Percentiles rank a stretch among this genome's conserved stretches.
These are phyloP conservation scores for Ehretia macrophylla DNA, from an alignment of 257 asterid species.

Conservation along the genomic window DNA sequence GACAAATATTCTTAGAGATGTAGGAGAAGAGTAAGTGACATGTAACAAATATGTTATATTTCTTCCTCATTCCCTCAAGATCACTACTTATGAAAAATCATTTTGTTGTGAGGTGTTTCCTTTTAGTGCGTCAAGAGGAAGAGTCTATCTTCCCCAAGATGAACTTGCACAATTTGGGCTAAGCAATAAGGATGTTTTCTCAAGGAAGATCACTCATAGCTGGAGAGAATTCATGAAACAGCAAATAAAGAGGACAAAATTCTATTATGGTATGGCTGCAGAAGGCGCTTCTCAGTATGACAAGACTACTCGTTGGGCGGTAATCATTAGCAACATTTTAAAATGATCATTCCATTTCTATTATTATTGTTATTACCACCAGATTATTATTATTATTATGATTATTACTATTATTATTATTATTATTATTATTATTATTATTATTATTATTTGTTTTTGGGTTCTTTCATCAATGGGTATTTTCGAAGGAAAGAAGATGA, in stretches of 20 bases:
- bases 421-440: too few species aligned
- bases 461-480: too few species aligned
- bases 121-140: conserved; percentile 66
- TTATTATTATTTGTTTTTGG: too few species aligned
- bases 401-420: too few species aligned
- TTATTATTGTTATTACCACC: too few species aligned
- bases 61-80: too few species aligned
- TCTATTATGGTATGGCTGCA: conserved; percentile 62
- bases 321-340: conserved; percentile 13
- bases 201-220: conserved; percentile 48
- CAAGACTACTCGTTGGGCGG: conserved; percentile 90
- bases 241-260: conserved; percentile 71
- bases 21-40: conserved; percentile 87
- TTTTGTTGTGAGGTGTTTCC: too few species aligned
- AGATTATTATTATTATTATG: too few species aligned
- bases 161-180: conserved; percentile 61
- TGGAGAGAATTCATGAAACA: conserved; percentile 84
- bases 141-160: conserved; percentile 84
- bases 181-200: conserved; percentile 53
- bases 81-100: too few species aligned
- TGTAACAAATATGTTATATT: too few species aligned
- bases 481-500: too few species aligned
- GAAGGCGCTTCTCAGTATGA: conserved; percentile 76
- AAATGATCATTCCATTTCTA: too few species aligned
- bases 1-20: conserved; percentile 75